Evolutionary conservation across 1,284 basidiomycete species (phyloP).

Genomic region (Ustilago hordei): DNA sequence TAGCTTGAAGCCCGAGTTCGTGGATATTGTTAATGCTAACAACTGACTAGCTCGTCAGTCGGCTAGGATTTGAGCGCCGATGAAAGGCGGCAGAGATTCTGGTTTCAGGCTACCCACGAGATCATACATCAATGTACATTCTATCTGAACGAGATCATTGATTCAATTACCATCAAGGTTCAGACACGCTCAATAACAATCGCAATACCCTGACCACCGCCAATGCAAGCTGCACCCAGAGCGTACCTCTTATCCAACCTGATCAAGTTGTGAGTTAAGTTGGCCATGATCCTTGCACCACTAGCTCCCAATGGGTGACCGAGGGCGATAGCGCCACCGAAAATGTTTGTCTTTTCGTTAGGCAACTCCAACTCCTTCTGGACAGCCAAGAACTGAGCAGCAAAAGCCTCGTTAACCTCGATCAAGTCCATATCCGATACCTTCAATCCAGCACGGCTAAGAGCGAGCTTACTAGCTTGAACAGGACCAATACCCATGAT

Average conservation of each 20-base stretch:
- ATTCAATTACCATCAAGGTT: not conserved
- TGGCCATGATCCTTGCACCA: constrained; percentile 73
- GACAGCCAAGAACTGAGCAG: constrained; percentile 89
- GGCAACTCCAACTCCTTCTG: constrained; percentile 86
- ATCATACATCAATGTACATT: not conserved
- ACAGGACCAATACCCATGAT: constrained; percentile 76
- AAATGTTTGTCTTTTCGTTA: constrained; percentile 73
- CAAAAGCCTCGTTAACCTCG: constrained; percentile 83
- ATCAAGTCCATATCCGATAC: constrained; percentile 73
- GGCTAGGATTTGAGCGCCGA: constrained; percentile 31
- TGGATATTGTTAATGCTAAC: constrained; percentile 83
- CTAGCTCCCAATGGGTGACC: constrained; percentile 74
- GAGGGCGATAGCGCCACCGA: constrained; percentile 73
- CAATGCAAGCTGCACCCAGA: constrained; percentile 74
- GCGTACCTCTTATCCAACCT: constrained; percentile 74
- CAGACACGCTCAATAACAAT: constrained; percentile 70
- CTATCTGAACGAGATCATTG: not conserved
- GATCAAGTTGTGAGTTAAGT: constrained; percentile 73
- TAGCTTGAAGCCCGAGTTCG: constrained; percentile 89
- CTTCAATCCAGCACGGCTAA: constrained; percentile 69
- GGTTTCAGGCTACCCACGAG: constrained; percentile 6
- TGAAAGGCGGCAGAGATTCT: not conserved
- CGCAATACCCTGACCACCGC: constrained; percentile 72
- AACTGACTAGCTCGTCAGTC: constrained; percentile 41
- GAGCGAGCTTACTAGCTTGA: constrained; percentile 70